phyloP scores from a whole-genome alignment of 805 yeast genomes.

The Limtongozyma cylindracea region DNA sequence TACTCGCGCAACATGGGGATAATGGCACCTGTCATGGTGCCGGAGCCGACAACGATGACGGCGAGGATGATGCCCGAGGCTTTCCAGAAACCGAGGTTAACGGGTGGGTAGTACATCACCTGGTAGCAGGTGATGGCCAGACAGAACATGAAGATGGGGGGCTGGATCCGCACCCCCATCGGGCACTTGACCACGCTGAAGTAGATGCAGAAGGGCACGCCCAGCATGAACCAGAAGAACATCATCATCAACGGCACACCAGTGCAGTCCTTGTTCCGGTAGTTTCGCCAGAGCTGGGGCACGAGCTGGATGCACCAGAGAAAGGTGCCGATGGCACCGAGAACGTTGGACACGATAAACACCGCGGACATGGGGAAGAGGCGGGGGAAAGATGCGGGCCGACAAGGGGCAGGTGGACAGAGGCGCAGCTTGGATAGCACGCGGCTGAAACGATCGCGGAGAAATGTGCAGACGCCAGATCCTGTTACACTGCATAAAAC shows the following conservation, averaged over 20 bases:
- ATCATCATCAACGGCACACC: conserved; percentile 78
- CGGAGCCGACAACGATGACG: conserved; percentile 16
- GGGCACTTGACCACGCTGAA: conserved; percentile 71
- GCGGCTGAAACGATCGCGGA: too few species aligned
- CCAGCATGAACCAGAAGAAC: conserved; percentile 19
- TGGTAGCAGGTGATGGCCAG: conserved; percentile 45
- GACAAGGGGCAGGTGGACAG: too few species aligned
- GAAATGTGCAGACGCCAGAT: too few species aligned
- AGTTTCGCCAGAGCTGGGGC: conserved; percentile 66
- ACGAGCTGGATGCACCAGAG: conserved; percentile 82
- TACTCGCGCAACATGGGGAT: conserved; percentile 17
- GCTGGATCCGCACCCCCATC: conserved; percentile 67
- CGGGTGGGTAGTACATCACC: conserved; percentile 46
- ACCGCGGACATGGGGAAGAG: too few species aligned
- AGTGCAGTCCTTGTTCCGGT: conserved; percentile 48
- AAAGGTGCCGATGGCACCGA: conserved; percentile 77
- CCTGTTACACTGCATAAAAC: too few species aligned
- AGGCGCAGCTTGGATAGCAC: too few species aligned
- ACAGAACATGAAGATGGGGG: conserved; percentile 54
- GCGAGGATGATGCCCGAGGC: too few species aligned
- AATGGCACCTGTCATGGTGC: conserved; percentile 44
- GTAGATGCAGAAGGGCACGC: conserved; percentile 73
- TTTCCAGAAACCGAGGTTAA: conserved; percentile 12
- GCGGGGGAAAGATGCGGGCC: too few species aligned
- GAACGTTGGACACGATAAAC: too few species aligned